Evolutionary conservation across 2,329 filamentous ascomycete genomes (phyloP), one percentile per base, ranked within the genome.

Genomic region (Fusarium sp.): DNA sequence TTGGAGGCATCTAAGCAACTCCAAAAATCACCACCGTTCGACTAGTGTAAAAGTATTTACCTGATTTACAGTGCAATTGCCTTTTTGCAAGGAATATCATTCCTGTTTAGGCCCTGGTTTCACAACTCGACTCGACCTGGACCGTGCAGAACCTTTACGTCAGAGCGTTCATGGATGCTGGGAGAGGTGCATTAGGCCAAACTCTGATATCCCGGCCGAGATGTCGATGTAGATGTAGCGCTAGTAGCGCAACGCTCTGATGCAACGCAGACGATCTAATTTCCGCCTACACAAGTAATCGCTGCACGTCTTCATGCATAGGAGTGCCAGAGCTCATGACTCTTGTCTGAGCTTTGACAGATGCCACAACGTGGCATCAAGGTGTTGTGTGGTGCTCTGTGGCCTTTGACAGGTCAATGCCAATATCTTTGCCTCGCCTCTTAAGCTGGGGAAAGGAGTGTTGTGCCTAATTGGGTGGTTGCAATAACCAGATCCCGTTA

Each of bases 151-250:
- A 20, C 35, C 62, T 54, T 70, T 69, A 69, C 66, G 66, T 69
- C 66, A 69, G 54, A 52, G 37, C 35, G 50, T 43, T 23, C 35
- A 52, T 52, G 35, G 48, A 26, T 55, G 24, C 29, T 54, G 35
- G 31, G 16, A 56, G 26, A 49, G 43, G 23, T 64, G 64, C 57
- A 38, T 70, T 70, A 70, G 66, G 16, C 43, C 62, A 55, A 69
- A 70, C 62, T 58, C 54, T 63, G 66, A 63, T 63, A 48, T 67
- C 62, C 61, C 52, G 48, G 66, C 57, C 66, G 66, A 70, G 57
- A 50, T 59, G 23, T 33, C 16, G 29, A 61, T 61, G 21, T 44
- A 53, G 57, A 62, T 62, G 23, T 52, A 41, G 33, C 24, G n/a
- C 23, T 33, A 20, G 33, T 56, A 57, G n/a, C 57, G 44, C 58